Percentiles rank a stretch among this genome's conserved stretches.
Conservation (phyloP, 176 grass and related monocot genomes). For the Musa acuminata region DNA sequence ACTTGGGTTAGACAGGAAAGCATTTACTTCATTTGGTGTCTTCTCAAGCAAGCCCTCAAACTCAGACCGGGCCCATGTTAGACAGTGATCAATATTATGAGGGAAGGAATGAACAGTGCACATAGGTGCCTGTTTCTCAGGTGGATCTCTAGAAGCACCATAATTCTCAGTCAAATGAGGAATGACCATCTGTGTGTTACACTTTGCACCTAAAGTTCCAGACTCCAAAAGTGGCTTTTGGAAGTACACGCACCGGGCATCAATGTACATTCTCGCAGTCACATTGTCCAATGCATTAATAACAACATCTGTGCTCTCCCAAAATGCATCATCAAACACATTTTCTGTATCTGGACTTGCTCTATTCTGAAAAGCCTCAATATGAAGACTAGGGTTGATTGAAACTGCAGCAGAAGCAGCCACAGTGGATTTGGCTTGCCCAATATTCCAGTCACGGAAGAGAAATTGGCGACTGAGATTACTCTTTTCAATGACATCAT, state of each 20-base stretch:
- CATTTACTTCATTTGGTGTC: constrained; percentile 73
- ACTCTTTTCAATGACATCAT: constrained; percentile 90
- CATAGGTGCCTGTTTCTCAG: constrained; percentile 88
- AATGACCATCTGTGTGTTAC: constrained; percentile 93
- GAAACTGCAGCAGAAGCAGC: constrained; percentile 65
- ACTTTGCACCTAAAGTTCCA: constrained; percentile 77
- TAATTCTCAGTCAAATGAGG: constrained; percentile 87
- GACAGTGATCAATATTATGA: constrained; percentile 91
- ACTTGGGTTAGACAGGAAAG: constrained; percentile 55
- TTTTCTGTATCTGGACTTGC: constrained; percentile 85
- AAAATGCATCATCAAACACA: constrained; percentile 79
- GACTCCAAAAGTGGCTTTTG: constrained; percentile 86
- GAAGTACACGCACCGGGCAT: constrained; percentile 78
- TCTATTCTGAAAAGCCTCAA: constrained; percentile 65
- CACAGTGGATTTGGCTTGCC: constrained; percentile 77
- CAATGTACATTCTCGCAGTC: constrained; percentile 81
- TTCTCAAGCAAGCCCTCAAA: constrained; percentile 95
- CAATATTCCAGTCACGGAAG: constrained; percentile 85
- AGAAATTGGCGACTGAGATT: constrained; percentile 93
- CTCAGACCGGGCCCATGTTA: constrained; percentile 88
- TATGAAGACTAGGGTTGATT: constrained; percentile 63
- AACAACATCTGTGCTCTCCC: constrained; percentile 76
- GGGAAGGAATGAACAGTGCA: constrained; percentile 87
- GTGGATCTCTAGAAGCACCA: constrained; percentile 88
- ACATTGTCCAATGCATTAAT: constrained; percentile 83